Evolutionary conservation across 1,284 basidiomycete species (phyloP), one percentile per base, ranked within the genome.

Genomic region (Moniliophthora roreri): DNA sequence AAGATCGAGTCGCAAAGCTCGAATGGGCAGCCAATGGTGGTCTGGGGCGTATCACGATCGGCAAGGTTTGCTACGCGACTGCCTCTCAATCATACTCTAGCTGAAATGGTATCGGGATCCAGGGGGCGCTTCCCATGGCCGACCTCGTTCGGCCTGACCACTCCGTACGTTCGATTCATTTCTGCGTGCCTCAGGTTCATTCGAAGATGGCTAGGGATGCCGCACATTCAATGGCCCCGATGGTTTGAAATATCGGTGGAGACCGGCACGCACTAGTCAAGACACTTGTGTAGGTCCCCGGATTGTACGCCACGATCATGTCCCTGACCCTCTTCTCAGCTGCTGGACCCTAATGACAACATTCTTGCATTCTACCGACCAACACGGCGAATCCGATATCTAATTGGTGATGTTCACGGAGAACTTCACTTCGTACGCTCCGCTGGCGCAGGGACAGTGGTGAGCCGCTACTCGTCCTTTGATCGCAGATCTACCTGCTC

Each of bases 1-100:
- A 90, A 71, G 90, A 92, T 67, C 83, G 87, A 44, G 85, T 91
- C 61, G 89, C 90, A 60, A 89, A 85, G 72, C 80, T 93, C 55
- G 90, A 93, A 69, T 93, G 89, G 90, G 80, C 85, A 52, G 72
- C 81, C 50, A 87, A 80, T 62, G 89, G 89, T 55, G 84, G 85
- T 52, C 84, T 91, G 53, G 89, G 90, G 59, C 88, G 90, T 62
- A 84, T 87, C 60, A 77, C 87, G 60, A 89, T 92, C 63, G 89
- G 89, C 64, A 91, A 90, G 78, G 89, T 89, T 59, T 58, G 64
- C 62, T 32, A 6, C n/a, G 40, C 53, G 53, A 40, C 46, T 18
- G 44, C 44, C 44, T 35, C 50, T 34, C 48, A 38, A 21, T 36
- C 48, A 41, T 44, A 34, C 41, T 32, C 44, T 53, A 32, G 6